A percentile compares a stretch with the other conserved stretches of the same genome.
Evolutionary conservation across 179 eudicot genomes (phyloP).

Genomic region (Drosera spatulata): DNA sequence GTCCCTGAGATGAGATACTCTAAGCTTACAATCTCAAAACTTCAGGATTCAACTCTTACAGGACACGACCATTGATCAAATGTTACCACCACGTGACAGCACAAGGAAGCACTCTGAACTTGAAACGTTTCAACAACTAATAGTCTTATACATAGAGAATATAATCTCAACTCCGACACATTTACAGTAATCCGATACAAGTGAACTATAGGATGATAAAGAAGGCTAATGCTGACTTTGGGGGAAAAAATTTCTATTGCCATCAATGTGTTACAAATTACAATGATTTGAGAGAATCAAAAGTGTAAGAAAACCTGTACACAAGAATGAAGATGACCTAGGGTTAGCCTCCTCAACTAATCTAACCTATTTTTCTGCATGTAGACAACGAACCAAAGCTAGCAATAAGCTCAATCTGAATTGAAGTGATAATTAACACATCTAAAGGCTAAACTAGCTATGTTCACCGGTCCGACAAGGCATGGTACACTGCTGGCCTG

Average conservation of each 20-base stretch:
- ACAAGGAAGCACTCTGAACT: too few relatives aligned
- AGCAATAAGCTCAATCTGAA: slow-evolving; percentile 12
- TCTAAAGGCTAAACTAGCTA: slow-evolving; percentile 11
- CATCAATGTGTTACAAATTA: slow-evolving; percentile 38
- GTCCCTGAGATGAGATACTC: too few relatives aligned
- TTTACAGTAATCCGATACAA: too few relatives aligned
- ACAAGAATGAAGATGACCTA: slow-evolving; percentile 43
- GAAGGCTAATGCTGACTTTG: neutral
- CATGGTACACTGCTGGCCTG: slow-evolving; percentile 77
- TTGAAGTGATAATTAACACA: slow-evolving; percentile 6
- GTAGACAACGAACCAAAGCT: slow-evolving; percentile 12
- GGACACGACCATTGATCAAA: too few relatives aligned
- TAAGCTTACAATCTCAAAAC: too few relatives aligned
- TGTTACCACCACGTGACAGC: too few relatives aligned
- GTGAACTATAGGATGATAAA: too few relatives aligned
- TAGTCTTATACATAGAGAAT: too few relatives aligned
- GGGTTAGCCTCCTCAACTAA: slow-evolving; percentile 10
- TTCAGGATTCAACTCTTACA: too few relatives aligned
- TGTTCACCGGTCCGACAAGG: slow-evolving; percentile 64
- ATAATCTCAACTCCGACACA: too few relatives aligned
- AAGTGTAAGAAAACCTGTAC: slow-evolving; percentile 39
- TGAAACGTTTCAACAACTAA: too few relatives aligned
- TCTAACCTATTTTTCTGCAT: slow-evolving; percentile 3
- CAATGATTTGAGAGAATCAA: slow-evolving; percentile 10
- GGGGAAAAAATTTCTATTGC: slow-evolving; percentile 11